These are phyloP conservation scores for Tetrahymena borealis DNA, from an alignment of 73 alveolate genomes.

Conservation along the genomic window DNA sequence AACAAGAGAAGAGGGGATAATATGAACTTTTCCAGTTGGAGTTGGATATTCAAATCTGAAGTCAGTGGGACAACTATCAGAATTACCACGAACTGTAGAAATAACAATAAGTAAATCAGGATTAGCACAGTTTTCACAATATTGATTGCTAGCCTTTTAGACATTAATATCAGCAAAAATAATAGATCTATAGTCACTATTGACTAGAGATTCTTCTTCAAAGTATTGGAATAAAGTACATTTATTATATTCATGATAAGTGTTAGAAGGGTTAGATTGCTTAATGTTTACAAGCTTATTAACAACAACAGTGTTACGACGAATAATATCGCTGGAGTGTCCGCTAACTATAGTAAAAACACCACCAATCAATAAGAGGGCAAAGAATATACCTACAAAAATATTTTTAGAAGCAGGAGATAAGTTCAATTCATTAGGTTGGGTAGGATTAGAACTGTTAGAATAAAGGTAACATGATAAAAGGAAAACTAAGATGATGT, in stretches of 20 bases:
- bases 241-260: neutral
- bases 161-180: neutral
- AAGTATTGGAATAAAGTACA: neutral
- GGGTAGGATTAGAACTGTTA: neutral
- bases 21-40: neutral
- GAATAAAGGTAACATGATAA: neutral
- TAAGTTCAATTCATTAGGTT: neutral
- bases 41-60: neutral
- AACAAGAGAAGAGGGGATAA: neutral
- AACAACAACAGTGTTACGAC: constrained; percentile 1
- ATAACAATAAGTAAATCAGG: neutral
- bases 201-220: neutral
- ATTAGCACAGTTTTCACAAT: neutral
- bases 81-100: neutral
- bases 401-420: neutral
- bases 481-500: neutral
- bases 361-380: neutral
- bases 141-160: neutral
- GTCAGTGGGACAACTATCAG: neutral
- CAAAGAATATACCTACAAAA: neutral
- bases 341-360: neutral
- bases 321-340: neutral
- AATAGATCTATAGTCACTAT: neutral
- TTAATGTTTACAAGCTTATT: neutral
- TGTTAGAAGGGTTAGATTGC: neutral